These are phyloP conservation scores for Caryopteris hybrid DNA, from an alignment of 305 asterid species.

Conservation along the genomic window DNA sequence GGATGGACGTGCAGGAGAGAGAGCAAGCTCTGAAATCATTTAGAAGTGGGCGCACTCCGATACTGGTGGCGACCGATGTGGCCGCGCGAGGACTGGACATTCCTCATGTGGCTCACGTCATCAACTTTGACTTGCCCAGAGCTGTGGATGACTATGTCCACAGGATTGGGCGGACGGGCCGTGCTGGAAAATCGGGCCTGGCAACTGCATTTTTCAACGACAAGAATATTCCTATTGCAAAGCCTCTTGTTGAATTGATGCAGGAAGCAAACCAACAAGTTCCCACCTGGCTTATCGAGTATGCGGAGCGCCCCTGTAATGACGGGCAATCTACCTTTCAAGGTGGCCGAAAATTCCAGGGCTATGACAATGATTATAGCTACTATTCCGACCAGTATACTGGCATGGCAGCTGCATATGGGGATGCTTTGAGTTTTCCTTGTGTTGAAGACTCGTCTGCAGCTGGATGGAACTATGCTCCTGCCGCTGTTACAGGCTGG, in stretches of 20 bases:
- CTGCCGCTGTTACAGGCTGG: neutral
- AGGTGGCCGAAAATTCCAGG: neutral
- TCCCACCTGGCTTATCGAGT: conserved; percentile 55
- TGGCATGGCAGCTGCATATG: neutral
- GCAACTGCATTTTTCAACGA: conserved; percentile 78
- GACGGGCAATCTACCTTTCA: too few relatives aligned
- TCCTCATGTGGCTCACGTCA: conserved; percentile 70
- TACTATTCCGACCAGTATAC: neutral
- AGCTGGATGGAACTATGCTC: neutral
- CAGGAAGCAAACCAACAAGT: conserved; percentile 57
- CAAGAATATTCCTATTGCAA: conserved; percentile 49
- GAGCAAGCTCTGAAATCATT: conserved; percentile 60
- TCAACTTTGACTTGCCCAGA: conserved; percentile 71
- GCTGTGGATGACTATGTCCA: conserved; percentile 62
- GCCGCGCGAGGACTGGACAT: conserved; percentile 79
- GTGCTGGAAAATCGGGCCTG: conserved; percentile 81
- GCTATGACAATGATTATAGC: neutral
- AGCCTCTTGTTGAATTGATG: conserved; percentile 57
- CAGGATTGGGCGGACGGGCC: conserved; percentile 84
- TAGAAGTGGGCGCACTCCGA: conserved; percentile 54
- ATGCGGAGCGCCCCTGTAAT: conserved; percentile 28
- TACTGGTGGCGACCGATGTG: conserved; percentile 76
- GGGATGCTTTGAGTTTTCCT: neutral
- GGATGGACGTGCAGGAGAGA: conserved; percentile 47
- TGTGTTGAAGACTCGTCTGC: neutral